phyloP scores from a whole-genome alignment of 176 grass and related monocot species.

The Ensete glaucum region DNA sequence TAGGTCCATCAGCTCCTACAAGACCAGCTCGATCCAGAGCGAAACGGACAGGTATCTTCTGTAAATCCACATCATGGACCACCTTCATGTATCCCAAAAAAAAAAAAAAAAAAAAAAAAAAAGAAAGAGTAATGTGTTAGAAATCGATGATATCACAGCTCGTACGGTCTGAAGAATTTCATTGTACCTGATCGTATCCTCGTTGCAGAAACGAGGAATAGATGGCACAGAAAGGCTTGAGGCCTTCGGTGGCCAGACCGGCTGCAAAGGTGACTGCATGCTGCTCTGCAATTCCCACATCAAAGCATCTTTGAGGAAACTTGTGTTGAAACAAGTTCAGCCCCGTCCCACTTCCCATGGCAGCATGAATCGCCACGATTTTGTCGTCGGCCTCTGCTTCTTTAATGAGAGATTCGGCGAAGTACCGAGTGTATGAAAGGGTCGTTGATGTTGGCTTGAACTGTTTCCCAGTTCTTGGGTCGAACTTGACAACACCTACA shows the following conservation, averaged over 20 bases:
- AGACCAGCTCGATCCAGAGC: constrained; percentile 70
- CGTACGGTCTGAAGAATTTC: not conserved
- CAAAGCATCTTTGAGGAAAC: constrained; percentile 90
- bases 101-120: too few relatives aligned
- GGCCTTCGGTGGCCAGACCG: constrained; percentile 58
- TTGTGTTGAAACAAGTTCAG: constrained; percentile 77
- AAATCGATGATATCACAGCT: not conserved
- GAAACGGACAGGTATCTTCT: constrained; percentile 69
- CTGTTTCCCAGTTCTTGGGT: constrained; percentile 59
- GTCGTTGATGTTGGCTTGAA: constrained; percentile 37
- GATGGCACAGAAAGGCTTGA: constrained; percentile 88
- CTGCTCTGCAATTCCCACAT: constrained; percentile 92
- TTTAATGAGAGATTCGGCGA: constrained; percentile 60
- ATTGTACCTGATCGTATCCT: constrained; percentile 68
- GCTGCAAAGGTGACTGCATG: constrained; percentile 88
- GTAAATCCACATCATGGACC: constrained; percentile 88
- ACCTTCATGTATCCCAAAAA: constrained; percentile 24
- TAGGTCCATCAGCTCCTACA: constrained; percentile 80
- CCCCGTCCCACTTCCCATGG: constrained; percentile 91
- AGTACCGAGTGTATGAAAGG: constrained; percentile 71
- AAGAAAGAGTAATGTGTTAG: not conserved
- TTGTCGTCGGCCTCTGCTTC: constrained; percentile 55
- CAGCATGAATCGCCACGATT: constrained; percentile 80
- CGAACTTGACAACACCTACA: constrained; percentile 68
- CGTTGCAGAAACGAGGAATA: constrained; percentile 95